Evolutionary conservation across 768 basidiomycete genomes (phyloP).

Genomic region (Lactifluus hygrophoroides): DNA sequence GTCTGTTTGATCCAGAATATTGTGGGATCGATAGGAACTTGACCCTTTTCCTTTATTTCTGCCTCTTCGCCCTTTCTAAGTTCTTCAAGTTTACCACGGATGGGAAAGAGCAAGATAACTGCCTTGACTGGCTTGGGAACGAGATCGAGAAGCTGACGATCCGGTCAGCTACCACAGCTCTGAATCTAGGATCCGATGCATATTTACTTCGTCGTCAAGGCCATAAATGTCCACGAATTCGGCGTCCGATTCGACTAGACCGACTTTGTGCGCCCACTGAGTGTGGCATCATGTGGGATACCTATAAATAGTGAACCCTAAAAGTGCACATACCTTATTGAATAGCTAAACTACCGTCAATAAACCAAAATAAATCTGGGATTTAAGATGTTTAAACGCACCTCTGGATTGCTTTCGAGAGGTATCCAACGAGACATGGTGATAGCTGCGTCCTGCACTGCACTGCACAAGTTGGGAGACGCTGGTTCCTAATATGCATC

Average conservation of each 20-base stretch:
- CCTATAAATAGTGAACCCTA: neutral
- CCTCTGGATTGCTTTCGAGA: slow-evolving; percentile 66
- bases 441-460: too few species aligned
- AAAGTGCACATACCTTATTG: slow-evolving; percentile 6
- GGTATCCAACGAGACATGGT: slow-evolving; percentile 52
- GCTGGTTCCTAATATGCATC: too few species aligned
- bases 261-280: neutral
- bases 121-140: slow-evolving; percentile 75
- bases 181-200: neutral
- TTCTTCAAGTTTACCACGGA: slow-evolving; percentile 40
- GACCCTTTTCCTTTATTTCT: slow-evolving; percentile 38
- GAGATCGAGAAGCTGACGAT: slow-evolving; percentile 53
- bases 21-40: slow-evolving; percentile 46
- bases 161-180: neutral
- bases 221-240: slow-evolving; percentile 19
- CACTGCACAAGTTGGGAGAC: too few species aligned
- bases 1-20: slow-evolving; percentile 90
- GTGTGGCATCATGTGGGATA: slow-evolving; percentile 24
- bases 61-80: slow-evolving; percentile 54
- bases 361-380: slow-evolving; percentile 26
- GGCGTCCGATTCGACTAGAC: slow-evolving; percentile 1
- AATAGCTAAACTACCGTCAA: neutral
- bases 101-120: slow-evolving; percentile 79
- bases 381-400: slow-evolving; percentile 18
- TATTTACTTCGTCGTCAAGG: slow-evolving; percentile 16